Evolutionary conservation across 192 early-diverging fungal genomes (phyloP).

Genomic region (Backusella psychrophila): DNA sequence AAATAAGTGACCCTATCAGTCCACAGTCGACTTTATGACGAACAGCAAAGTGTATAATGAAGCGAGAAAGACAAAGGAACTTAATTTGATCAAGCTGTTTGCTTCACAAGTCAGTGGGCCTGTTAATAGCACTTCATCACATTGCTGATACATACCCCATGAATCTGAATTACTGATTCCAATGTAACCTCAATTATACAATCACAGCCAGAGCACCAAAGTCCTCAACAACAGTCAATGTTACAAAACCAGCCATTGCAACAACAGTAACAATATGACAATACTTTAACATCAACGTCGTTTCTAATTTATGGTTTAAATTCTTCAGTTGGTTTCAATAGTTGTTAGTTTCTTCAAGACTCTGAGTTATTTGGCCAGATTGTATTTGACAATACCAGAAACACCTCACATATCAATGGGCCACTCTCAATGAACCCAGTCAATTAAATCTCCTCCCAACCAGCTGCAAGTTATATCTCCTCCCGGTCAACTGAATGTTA

Average conservation of each 20-base stretch:
- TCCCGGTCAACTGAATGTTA: neutral
- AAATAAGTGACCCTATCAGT: no score
- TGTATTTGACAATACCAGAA: slow-evolving; percentile 20
- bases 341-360: slow-evolving; percentile 25
- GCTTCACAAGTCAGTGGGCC: no score
- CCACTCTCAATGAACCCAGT: neutral
- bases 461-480: neutral
- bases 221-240: neutral
- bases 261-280: neutral
- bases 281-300: neutral
- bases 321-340: slow-evolving; percentile 26
- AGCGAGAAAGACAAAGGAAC: no score
- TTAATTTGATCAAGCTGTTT: no score
- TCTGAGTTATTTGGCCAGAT: slow-evolving; percentile 25
- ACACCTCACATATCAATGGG: neutral
- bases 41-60: no score
- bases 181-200: neutral
- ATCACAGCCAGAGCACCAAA: neutral
- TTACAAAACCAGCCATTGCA: neutral
- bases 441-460: neutral
- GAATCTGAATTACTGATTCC: no score
- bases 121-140: no score
- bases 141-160: no score
- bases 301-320: neutral
- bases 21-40: no score